phyloP scores from a whole-genome alignment of 352 stramenopile genomes.

The Phytophthora sp. region DNA sequence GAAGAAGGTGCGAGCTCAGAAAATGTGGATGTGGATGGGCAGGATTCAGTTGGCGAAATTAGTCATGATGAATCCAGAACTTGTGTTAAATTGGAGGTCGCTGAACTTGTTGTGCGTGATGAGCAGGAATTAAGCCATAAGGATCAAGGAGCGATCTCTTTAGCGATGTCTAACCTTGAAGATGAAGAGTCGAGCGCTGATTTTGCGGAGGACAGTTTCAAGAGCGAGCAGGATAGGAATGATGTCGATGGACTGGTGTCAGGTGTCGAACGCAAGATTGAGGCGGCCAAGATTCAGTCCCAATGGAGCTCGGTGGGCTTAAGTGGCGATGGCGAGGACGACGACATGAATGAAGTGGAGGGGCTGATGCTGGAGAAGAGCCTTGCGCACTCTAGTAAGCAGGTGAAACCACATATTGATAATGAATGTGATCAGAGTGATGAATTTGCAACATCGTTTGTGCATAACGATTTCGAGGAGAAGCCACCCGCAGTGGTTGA shows the following conservation, averaged over 20 bases:
- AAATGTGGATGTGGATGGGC: constrained; percentile 23
- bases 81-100: constrained; percentile 33
- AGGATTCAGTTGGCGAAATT: constrained; percentile 31
- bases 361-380: constrained; percentile 29
- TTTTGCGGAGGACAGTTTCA: constrained; percentile 20
- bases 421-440: constrained; percentile 45
- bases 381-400: constrained; percentile 26
- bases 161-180: constrained; percentile 26
- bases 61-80: constrained; percentile 35
- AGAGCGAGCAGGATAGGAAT: constrained; percentile 23
- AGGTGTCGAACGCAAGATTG: constrained; percentile 18
- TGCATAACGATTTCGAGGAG: constrained; percentile 13
- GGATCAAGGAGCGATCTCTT: constrained; percentile 12
- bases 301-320: constrained; percentile 21
- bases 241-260: constrained; percentile 22
- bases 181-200: constrained; percentile 28
- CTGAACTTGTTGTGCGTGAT: constrained; percentile 42
- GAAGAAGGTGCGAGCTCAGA: constrained; percentile 42
- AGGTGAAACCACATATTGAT: constrained; percentile 31
- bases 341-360: constrained; percentile 35
- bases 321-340: constrained; percentile 18
- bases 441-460: constrained; percentile 31
- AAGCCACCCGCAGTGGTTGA: constrained; percentile 7
- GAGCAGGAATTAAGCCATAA: constrained; percentile 42
- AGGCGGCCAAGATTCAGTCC: constrained; percentile 15